These are phyloP conservation scores for Tolypocladium ovalisporum DNA, from an alignment of 2,329 filamentous ascomycete species.

Conservation along the genomic window DNA sequence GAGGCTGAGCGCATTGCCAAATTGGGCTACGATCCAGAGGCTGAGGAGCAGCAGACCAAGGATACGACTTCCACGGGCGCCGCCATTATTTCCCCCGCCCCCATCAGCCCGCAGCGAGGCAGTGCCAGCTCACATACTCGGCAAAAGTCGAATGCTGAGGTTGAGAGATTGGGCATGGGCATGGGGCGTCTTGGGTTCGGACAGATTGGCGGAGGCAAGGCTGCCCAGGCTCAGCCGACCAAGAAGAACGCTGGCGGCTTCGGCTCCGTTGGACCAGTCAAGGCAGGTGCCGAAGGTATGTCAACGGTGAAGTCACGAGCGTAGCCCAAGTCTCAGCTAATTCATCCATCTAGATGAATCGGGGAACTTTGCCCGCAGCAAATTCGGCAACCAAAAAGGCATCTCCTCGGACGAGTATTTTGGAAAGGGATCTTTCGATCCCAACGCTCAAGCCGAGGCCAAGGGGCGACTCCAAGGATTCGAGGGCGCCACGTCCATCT, in stretches of 20 bases:
- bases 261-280: constrained; percentile 70
- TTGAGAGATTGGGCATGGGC: constrained; percentile 86
- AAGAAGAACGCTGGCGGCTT: constrained; percentile 78
- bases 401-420: constrained; percentile 99
- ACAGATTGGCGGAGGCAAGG: constrained; percentile 58
- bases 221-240: constrained; percentile 37
- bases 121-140: constrained; percentile 45
- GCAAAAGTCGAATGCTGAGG: constrained; percentile 61
- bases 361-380: constrained; percentile 71
- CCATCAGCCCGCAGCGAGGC: constrained; percentile 53
- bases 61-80: constrained; percentile 43
- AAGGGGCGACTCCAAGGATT: constrained; percentile 83
- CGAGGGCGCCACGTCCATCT: constrained; percentile 84
- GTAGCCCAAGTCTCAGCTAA: background rate
- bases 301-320: background rate
- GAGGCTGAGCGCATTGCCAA: constrained; percentile 94
- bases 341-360: constrained; percentile 47
- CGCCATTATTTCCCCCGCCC: constrained; percentile 61
- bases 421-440: constrained; percentile 78
- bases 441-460: constrained; percentile 70
- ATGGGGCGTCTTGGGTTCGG: constrained; percentile 79
- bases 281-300: constrained; percentile 58
- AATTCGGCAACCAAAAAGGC: constrained; percentile 87
- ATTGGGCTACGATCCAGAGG: constrained; percentile 88
- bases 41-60: constrained; percentile 50